Percentiles rank a stretch among this genome's conserved stretches.
phyloP scores from a whole-genome alignment of 345 rosid species.

The Bruguiera sexangula region DNA sequence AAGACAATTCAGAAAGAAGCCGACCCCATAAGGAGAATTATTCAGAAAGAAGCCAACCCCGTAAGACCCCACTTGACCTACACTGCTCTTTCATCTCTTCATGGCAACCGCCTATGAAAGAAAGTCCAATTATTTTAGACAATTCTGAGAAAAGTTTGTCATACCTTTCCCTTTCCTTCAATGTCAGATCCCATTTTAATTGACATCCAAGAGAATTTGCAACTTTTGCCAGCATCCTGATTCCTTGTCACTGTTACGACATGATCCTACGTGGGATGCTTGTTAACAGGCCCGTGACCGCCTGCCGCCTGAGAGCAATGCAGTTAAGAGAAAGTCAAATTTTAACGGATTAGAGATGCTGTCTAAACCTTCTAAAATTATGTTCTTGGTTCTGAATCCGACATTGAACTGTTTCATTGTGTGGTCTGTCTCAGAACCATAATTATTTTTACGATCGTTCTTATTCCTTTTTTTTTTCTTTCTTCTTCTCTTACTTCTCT shows the following conservation, averaged over 20 bases:
- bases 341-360: slow-evolving; percentile 31
- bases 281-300: slow-evolving; percentile 11
- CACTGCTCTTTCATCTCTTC: slow-evolving; percentile 47
- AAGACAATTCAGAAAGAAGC: slow-evolving; percentile 9
- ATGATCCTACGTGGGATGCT: slow-evolving; percentile 24
- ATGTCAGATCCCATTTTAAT: slow-evolving; percentile 16
- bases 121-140: slow-evolving; percentile 39
- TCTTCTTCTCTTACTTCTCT: neutral
- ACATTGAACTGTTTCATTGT: slow-evolving; percentile 30
- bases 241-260: slow-evolving; percentile 23
- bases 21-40: slow-evolving; percentile 1
- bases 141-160: slow-evolving; percentile 24
- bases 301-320: slow-evolving; percentile 9
- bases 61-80: slow-evolving; percentile 32
- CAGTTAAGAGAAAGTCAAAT: slow-evolving; percentile 36
- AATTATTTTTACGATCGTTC: neutral
- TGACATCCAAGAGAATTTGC: slow-evolving; percentile 12
- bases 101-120: slow-evolving; percentile 44
- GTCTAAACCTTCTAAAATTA: slow-evolving; percentile 31
- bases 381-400: slow-evolving; percentile 14
- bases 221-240: slow-evolving; percentile 29
- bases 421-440: slow-evolving; percentile 3
- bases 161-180: slow-evolving; percentile 4
- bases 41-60: slow-evolving; percentile 10
- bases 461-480: neutral